These are phyloP conservation scores for Cyclaneusma minus DNA, from an alignment of 2,329 filamentous ascomycete genomes.

Conservation along the genomic window DNA sequence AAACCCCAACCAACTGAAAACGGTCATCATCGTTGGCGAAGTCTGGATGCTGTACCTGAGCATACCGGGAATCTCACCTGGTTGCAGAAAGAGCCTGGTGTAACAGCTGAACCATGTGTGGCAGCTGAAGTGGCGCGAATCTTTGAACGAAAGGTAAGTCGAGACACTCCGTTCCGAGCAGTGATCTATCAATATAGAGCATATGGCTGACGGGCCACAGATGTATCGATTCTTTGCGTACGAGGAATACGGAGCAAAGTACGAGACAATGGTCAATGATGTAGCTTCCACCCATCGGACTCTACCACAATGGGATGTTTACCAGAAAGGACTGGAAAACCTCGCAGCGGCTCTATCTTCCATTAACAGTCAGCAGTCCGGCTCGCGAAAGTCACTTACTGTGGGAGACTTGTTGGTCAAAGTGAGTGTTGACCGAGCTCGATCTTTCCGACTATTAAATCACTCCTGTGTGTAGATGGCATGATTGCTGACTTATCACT, in stretches of 20 bases:
- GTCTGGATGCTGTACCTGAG: conserved; percentile 19
- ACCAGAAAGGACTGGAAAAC: conserved; percentile 74
- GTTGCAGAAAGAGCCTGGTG: conserved; percentile 31
- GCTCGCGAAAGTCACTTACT: conserved; percentile 60
- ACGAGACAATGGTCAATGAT: conserved; percentile 71
- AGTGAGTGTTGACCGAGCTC: conserved; percentile 34
- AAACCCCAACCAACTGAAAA: conserved; percentile 2
- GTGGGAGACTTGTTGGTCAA: conserved; percentile 84
- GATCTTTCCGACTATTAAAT: conserved; percentile 4
- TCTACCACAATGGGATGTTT: conserved; percentile 60
- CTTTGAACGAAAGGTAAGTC: conserved; percentile 40
- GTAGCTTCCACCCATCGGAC: conserved; percentile 52
- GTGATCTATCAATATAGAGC: too few relatives aligned
- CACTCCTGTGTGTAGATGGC: conserved; percentile 1
- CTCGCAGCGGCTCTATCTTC: conserved; percentile 63
- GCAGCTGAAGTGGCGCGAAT: conserved; percentile 45
- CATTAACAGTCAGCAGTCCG: conserved; percentile 43
- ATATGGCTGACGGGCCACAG: conserved; percentile 36
- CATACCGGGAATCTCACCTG: conserved; percentile 22
- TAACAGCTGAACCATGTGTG: conserved; percentile 41
- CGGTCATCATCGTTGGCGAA: conserved; percentile 31
- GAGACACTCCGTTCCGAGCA: background rate
- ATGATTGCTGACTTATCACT: conserved; percentile 2
- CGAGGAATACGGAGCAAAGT: conserved; percentile 82
- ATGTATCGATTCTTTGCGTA: conserved; percentile 74